These are phyloP conservation scores for Alternaria infectoria DNA, from an alignment of 2,329 filamentous ascomycete species.

Conservation along the genomic window DNA sequence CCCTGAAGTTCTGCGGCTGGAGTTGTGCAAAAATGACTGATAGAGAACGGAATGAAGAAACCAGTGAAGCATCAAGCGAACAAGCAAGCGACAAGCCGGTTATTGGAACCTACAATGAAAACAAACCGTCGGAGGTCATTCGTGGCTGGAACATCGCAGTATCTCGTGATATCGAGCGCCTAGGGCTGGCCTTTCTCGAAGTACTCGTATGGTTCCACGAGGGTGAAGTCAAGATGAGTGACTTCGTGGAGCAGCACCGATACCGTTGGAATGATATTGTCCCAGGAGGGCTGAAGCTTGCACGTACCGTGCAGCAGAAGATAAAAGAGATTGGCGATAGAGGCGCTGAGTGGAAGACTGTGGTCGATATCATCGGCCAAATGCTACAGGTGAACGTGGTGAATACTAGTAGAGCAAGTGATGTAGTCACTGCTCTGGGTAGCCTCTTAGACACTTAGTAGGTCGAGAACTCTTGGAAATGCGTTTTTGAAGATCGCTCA, in stretches of 20 bases:
- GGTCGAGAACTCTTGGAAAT: not conserved
- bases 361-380: not conserved
- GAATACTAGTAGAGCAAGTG: not conserved
- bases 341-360: not conserved
- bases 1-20: not conserved
- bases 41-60: not conserved
- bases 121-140: not conserved
- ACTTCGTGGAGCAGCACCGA: not conserved
- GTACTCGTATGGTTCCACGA: not conserved
- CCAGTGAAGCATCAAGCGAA: not conserved
- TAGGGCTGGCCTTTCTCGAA: not conserved
- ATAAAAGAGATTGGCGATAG: not conserved
- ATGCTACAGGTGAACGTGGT: not conserved
- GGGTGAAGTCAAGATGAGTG: not conserved
- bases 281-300: not conserved
- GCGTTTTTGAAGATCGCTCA: not conserved
- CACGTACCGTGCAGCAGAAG: not conserved
- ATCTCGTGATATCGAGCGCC: not conserved
- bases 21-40: not conserved
- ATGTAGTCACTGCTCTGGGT: not conserved
- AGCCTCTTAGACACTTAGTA: not conserved
- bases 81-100: not conserved
- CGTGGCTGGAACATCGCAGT: not conserved
- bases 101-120: not conserved
- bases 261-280: not conserved